A percentile compares a stretch with the other conserved stretches of the same genome.
Conservation (phyloP, 805 yeast genomes). For the Candida taoyuanica region DNA sequence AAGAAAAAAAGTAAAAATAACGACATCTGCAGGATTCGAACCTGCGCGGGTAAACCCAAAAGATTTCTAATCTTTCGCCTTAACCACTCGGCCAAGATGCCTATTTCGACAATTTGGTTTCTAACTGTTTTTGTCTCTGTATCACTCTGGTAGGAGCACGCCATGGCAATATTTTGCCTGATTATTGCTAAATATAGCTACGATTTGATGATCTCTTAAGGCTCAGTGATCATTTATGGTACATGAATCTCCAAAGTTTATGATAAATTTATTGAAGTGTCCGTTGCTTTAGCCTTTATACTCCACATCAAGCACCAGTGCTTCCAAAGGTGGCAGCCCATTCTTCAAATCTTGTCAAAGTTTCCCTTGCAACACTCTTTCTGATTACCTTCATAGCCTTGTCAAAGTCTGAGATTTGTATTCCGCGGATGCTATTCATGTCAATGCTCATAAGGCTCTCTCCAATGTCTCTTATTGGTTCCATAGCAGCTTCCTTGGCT, state of each 20-base stretch:
- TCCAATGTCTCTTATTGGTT: constrained; percentile 86
- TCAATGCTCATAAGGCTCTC: constrained; percentile 68
- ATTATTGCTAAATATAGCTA: no score
- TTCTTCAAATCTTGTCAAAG: constrained; percentile 71
- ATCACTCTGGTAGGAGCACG: no score
- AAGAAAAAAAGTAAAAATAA: constrained; percentile 30
- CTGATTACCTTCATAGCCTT: constrained; percentile 73
- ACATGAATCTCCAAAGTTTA: no score
- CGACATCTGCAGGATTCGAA: constrained; percentile 76
- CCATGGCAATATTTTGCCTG: no score
- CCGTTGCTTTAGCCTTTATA: no score
- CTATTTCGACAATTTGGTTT: constrained; percentile 16
- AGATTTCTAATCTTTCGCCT: constrained; percentile 61
- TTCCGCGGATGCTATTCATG: constrained; percentile 73
- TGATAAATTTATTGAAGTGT: no score
- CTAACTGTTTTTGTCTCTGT: not conserved
- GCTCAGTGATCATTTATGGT: not conserved
- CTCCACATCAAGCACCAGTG: constrained; percentile 57
- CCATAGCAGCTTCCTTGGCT: constrained; percentile 98
- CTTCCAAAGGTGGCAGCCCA: constrained; percentile 90
- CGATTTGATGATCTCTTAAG: no score
- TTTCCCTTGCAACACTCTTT: constrained; percentile 85
- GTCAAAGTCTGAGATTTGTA: constrained; percentile 66
- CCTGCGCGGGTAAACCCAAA: constrained; percentile 60
- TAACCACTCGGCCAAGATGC: constrained; percentile 62